Conservation (phyloP, 768 basidiomycete species). For the Auriculariales sp. region DNA sequence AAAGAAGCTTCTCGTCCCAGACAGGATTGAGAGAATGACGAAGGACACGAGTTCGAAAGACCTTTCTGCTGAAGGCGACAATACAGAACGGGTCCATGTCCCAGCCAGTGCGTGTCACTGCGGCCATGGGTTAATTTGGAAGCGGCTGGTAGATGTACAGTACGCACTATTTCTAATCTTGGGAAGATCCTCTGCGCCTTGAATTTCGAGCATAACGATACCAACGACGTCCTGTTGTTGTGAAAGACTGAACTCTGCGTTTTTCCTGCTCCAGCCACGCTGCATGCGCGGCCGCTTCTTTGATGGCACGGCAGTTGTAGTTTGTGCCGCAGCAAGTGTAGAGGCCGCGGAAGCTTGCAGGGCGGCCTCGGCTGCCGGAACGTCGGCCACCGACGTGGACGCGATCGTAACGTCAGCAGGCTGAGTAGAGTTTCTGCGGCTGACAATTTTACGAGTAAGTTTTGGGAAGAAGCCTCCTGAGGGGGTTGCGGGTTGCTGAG, state of each 20-base stretch:
- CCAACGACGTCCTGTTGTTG: constrained; percentile 73
- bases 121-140: not conserved
- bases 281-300: constrained; percentile 24
- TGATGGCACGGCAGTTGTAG: constrained; percentile 5
- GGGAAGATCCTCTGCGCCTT: constrained; percentile 71
- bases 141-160: not conserved
- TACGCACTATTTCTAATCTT: constrained; percentile 71
- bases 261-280: constrained; percentile 26
- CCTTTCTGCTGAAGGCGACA: constrained; percentile 91
- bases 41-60: constrained; percentile 83
- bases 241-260: constrained; percentile 39
- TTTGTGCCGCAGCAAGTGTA: constrained; percentile 2
- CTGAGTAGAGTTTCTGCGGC: constrained; percentile 15
- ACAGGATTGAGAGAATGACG: constrained; percentile 73
- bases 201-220: constrained; percentile 90
- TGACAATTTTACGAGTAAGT: constrained; percentile 19
- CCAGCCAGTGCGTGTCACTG: constrained; percentile 77
- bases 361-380: constrained; percentile 10
- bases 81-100: constrained; percentile 99
- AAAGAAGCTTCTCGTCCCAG: constrained; percentile 92
- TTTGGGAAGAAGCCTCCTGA: constrained; percentile 18
- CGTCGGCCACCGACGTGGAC: constrained; percentile 10
- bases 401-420: constrained; percentile 14
- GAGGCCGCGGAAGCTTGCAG: constrained; percentile 3
- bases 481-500: constrained; percentile 12